These are phyloP conservation scores for Wickerhamomyces bovis DNA, from an alignment of 805 yeast genomes.

Conservation along the genomic window DNA sequence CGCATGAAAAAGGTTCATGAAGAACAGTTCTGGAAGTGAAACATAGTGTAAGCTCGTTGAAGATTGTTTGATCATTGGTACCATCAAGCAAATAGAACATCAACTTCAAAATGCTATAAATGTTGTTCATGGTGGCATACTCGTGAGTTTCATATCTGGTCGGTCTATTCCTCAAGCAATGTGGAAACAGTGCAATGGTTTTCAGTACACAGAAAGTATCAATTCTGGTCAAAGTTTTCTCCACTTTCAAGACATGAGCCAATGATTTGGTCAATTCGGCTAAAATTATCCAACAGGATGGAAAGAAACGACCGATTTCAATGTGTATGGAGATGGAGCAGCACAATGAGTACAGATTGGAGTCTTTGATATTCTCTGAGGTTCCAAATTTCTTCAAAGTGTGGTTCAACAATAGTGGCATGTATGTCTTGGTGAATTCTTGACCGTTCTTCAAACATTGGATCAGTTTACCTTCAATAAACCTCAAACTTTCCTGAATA, in stretches of 20 bases:
- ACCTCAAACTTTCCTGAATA: constrained; percentile 11
- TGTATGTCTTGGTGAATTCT: constrained; percentile 5
- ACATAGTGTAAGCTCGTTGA: constrained; percentile 8
- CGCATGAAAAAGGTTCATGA: constrained; percentile 4
- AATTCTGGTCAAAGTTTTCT: constrained; percentile 9
- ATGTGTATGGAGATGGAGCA: constrained; percentile 17
- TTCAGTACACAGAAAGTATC: constrained; percentile 17
- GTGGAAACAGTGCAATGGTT: constrained; percentile 11
- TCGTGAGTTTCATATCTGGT: constrained; percentile 13
- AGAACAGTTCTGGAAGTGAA: constrained; percentile 10
- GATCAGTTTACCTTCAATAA: constrained; percentile 11
- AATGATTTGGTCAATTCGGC: constrained; percentile 11
- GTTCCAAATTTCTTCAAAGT: constrained; percentile 4
- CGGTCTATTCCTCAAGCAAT: constrained; percentile 11
- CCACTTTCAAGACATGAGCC: constrained; percentile 5
- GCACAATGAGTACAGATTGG: constrained; percentile 16
- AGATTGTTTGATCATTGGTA: constrained; percentile 10
- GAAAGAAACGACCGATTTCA: constrained; percentile 4
- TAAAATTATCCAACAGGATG: constrained; percentile 17
- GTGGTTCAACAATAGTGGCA: constrained; percentile 4
- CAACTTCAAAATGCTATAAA: constrained; percentile 9
- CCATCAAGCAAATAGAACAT: constrained; percentile 13
- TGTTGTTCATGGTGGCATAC: constrained; percentile 7
- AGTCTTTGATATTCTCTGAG: constrained; percentile 8
- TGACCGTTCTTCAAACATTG: constrained; percentile 5